phyloP scores from a whole-genome alignment of 1,284 basidiomycete genomes.

The Pyrrhoderma noxium region DNA sequence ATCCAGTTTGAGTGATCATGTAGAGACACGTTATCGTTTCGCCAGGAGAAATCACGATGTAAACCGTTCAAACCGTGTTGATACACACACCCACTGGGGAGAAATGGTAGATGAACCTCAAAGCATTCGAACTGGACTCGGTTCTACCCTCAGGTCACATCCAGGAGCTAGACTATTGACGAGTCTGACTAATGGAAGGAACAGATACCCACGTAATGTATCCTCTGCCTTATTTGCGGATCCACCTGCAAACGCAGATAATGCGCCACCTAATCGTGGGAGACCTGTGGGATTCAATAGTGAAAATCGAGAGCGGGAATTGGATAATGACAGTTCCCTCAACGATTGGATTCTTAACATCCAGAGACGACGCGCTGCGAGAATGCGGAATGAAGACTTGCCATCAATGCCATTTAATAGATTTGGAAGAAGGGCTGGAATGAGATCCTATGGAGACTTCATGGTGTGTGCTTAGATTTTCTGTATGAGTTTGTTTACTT shows the following conservation, averaged over 20 bases:
- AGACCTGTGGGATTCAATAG: not conserved
- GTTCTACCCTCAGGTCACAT: not conserved
- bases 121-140: too few species aligned
- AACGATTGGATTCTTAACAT: not conserved
- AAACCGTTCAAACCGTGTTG: too few species aligned
- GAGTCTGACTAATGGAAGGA: not conserved
- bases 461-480: slow-evolving; percentile 37
- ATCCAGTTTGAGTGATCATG: too few species aligned
- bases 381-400: slow-evolving; percentile 1
- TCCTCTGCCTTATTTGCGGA: slow-evolving; percentile 11
- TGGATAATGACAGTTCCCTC: not conserved
- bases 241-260: slow-evolving; percentile 16
- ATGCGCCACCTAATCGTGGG: slow-evolving; percentile 11
- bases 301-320: too few species aligned
- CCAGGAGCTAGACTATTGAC: not conserved
- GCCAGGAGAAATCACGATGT: too few species aligned
- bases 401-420: slow-evolving; percentile 6
- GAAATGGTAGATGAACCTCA: slow-evolving; percentile 10
- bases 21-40: too few species aligned
- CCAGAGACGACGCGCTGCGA: not conserved
- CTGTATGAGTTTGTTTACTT: slow-evolving; percentile 1
- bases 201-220: not conserved
- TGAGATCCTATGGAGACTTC: slow-evolving; percentile 47
- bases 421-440: slow-evolving; percentile 12
- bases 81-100: slow-evolving; percentile 10